A percentile compares a stretch with the other conserved stretches of the same genome.
Evolutionary conservation across 2,329 filamentous ascomycete genomes (phyloP).

Genomic region (Domatiomyces catenatus): DNA sequence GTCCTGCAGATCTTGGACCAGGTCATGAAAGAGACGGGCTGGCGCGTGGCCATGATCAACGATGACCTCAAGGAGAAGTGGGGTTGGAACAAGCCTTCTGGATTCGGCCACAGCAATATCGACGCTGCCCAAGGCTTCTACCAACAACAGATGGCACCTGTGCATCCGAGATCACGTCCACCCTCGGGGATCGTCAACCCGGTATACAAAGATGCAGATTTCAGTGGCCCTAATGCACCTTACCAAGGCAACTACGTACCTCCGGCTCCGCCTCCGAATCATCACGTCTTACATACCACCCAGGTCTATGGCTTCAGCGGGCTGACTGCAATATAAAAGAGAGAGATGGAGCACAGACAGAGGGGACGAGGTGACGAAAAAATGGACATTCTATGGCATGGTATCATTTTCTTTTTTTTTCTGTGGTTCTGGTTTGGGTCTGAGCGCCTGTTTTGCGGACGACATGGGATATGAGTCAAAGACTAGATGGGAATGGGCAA

Average conservation of each 20-base stretch:
- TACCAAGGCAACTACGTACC: conserved; percentile 70
- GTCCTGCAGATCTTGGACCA: conserved; percentile 60
- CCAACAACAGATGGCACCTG: conserved; percentile 13
- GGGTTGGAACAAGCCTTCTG: conserved; percentile 46
- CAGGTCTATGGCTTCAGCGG: conserved; percentile 15
- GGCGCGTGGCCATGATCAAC: conserved; percentile 59
- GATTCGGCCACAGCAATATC: conserved; percentile 20
- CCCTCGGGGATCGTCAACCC: conserved; percentile 49
- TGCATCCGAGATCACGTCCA: conserved; percentile 22
- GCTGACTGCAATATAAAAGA: conserved; percentile 8
- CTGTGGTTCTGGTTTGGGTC: too few species aligned
- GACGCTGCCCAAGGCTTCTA: conserved; percentile 10
- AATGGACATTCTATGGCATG: not conserved
- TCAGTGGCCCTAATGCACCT: conserved; percentile 61
- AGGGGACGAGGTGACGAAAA: not conserved
- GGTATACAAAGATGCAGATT: conserved; percentile 55
- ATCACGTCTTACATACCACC: conserved; percentile 8
- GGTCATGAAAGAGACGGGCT: conserved; percentile 62
- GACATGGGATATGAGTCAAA: too few species aligned
- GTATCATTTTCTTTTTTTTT: not conserved
- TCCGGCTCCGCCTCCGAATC: conserved; percentile 27
- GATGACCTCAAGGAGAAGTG: conserved; percentile 59
- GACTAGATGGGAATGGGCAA: too few species aligned
- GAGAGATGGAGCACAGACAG: not conserved
- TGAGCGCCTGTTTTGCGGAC: not conserved